Base-by-base conservation (phyloP, 1,284 basidiomycete genomes). In the Chondrostereum purpureum region DNA sequence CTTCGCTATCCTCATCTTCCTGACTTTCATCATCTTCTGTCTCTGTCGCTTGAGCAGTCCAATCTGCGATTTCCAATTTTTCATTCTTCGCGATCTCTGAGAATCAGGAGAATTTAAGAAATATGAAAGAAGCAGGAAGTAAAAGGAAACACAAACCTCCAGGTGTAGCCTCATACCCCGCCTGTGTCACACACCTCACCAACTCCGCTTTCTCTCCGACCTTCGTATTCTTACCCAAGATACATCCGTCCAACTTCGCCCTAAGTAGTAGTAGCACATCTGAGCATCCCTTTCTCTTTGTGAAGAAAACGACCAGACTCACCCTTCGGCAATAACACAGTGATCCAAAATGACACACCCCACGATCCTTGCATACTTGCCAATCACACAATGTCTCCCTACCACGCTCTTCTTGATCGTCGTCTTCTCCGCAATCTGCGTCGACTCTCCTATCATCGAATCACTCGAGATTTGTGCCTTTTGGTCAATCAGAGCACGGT, bases 321-420 rank as follows among this genome's bases (percentile, higher is more conserved):
- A 89, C 89, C 89, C 89, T 51, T 95, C 91, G 20, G 77, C 89
- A 19, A 99, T 72, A 2, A 86, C 75, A 54, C 92, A 94, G 56
- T 92, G 89, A 58, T 97, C 94, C 61, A 96, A 77, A 20, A 99
- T 62, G 10, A 98, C 78, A 55, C 88, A 93, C n/a, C 89, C 88
- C 1, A 75, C 76, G 45, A 98, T 80, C 63, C 86, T 92, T 21
- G 78, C 86, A 66, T 86, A 86, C 59, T 83, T 90, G 10, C 92
- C 93, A 49, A 98, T 89, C 17, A 81, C 66, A 56, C 92, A 95
- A 58, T 94, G 91, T 49, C 84, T 78, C 4, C 95, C 95, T 18
- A 98, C 78, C 17, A 94, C 77, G 5, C 85, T 88, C 53, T 86
- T 85, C 64, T 96, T 98, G 63, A 99, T 83, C 23, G 72, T 84